These are phyloP conservation scores for Aspergillus kassunensis DNA, from an alignment of 495 filamentous ascomycete species.

Conservation along the genomic window DNA sequence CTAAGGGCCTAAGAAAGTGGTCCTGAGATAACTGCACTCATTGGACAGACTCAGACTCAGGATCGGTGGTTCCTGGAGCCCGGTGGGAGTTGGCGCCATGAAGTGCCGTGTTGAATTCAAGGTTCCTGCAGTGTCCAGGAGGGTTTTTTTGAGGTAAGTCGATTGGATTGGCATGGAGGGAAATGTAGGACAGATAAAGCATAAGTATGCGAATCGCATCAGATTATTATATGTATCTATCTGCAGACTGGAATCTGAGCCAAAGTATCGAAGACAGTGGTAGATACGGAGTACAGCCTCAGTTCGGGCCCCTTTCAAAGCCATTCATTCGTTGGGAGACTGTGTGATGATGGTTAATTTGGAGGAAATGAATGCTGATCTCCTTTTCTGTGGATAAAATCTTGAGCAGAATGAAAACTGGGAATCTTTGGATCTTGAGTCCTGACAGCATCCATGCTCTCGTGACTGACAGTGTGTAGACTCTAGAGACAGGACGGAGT, in stretches of 20 bases:
- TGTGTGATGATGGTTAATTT: neutral
- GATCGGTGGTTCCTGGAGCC: slow-evolving; percentile 9
- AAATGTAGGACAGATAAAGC: no score
- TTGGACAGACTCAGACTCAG: slow-evolving; percentile 5
- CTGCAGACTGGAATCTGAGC: neutral
- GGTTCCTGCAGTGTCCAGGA: no score
- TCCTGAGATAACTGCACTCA: neutral
- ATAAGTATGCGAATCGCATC: no score
- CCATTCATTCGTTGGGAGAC: neutral
- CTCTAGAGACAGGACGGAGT: no score
- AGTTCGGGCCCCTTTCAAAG: neutral
- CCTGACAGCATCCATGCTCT: neutral
- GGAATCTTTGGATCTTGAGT: neutral
- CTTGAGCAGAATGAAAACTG: neutral
- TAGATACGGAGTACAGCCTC: no score
- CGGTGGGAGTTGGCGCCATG: slow-evolving; percentile 6
- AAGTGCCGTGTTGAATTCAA: neutral
- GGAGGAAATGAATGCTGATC: slow-evolving; percentile 6
- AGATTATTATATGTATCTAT: no score
- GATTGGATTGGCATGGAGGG: no score
- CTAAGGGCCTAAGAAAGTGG: neutral
- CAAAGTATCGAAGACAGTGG: neutral
- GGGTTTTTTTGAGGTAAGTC: no score
- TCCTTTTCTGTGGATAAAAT: neutral
- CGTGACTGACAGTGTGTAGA: neutral